These are phyloP conservation scores for Aureobasidium namibiae DNA, from an alignment of 2,329 filamentous ascomycete genomes.

Conservation along the genomic window DNA sequence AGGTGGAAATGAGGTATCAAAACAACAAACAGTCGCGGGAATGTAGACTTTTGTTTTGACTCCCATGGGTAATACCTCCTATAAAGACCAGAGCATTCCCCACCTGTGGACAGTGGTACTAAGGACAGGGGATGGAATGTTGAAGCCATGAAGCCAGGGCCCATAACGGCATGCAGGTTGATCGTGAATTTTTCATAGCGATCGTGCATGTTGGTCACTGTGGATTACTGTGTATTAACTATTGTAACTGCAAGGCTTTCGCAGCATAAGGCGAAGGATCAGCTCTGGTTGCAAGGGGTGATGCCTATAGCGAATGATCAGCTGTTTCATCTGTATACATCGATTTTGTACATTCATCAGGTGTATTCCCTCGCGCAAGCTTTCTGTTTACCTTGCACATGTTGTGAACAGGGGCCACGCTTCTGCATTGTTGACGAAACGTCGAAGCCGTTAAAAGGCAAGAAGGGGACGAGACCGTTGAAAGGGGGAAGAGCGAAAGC, in stretches of 20 bases:
- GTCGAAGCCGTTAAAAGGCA: constrained; percentile 1
- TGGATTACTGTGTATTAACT: not conserved
- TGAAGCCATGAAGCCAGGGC: constrained; percentile 10
- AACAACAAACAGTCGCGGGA: constrained; percentile 12
- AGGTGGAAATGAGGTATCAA: constrained; percentile 10
- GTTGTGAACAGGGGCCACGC: constrained; percentile 6
- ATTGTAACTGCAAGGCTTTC: not conserved
- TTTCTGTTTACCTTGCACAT: not conserved
- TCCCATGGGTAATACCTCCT: constrained; percentile 4
- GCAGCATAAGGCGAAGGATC: not conserved
- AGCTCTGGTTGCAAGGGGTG: not conserved
- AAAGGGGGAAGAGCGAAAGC: not conserved
- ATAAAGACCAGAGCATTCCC: constrained; percentile 8
- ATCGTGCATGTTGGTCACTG: constrained; percentile 1
- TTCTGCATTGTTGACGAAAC: constrained; percentile 8
- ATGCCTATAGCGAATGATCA: not conserved
- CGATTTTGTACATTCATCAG: not conserved
- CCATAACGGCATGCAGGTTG: constrained; percentile 9
- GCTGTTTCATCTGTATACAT: not conserved
- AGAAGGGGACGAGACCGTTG: constrained; percentile 7
- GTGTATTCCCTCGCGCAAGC: not conserved
- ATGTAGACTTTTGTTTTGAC: constrained; percentile 11
- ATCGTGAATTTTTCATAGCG: constrained; percentile 7
- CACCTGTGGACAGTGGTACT: constrained; percentile 6
- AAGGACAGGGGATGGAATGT: constrained; percentile 11